These are phyloP conservation scores for Zoysia matrella DNA, from an alignment of 202 grass and related monocot genomes.

Conservation along the genomic window DNA sequence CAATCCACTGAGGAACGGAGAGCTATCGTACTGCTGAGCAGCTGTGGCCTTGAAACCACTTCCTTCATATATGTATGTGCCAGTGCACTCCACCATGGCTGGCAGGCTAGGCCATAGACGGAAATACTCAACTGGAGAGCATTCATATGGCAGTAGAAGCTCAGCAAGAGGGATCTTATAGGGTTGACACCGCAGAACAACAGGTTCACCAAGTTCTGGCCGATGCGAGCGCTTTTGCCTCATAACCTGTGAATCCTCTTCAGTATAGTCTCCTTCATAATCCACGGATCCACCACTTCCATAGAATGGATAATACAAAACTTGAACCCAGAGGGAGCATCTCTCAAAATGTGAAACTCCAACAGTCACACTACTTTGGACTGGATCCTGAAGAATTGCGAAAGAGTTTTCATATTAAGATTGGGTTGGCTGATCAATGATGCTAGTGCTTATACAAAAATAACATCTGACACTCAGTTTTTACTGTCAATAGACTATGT, in stretches of 20 bases:
- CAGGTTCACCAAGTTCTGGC: conserved; percentile 87
- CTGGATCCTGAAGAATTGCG: conserved; percentile 72
- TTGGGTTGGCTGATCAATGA: too few relatives aligned
- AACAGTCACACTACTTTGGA: conserved; percentile 91
- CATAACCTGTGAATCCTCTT: conserved; percentile 89
- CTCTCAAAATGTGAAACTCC: conserved; percentile 99
- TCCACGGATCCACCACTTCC: conserved; percentile 68
- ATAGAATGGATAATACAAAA: conserved; percentile 92
- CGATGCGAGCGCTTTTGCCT: conserved; percentile 69
- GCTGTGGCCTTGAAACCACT: conserved; percentile 99
- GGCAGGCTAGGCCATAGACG: conserved; percentile 95
- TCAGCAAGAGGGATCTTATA: conserved; percentile 92
- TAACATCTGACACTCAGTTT: conserved; percentile 12
- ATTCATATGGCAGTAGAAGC: conserved; percentile 89
- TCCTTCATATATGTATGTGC: conserved; percentile 86
- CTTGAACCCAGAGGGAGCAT: conserved; percentile 98
- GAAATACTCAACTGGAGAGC: conserved; percentile 97
- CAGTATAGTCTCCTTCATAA: conserved; percentile 91
- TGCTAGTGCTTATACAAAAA: neutral
- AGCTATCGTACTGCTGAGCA: conserved; percentile 92
- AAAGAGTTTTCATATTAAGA: conserved; percentile 27
- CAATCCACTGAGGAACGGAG: conserved; percentile 89
- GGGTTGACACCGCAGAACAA: conserved; percentile 90
- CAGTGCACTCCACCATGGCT: conserved; percentile 87
- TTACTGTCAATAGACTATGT: conserved; percentile 15